Evolutionary conservation across 208 protist species (phyloP).

Genomic region (Wallacemonas sp.): DNA sequence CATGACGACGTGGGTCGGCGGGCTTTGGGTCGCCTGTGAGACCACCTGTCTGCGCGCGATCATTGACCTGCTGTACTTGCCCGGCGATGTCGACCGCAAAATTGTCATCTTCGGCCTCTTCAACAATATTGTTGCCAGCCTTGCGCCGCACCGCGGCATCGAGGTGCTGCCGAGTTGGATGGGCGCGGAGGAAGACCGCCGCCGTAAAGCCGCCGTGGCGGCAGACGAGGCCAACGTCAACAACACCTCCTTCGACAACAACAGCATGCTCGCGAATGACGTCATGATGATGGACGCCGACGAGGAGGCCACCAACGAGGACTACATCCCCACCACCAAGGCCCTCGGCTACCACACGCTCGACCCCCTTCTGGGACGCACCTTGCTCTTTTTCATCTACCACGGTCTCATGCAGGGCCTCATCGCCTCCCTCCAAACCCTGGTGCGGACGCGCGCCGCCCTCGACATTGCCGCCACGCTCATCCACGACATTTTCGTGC

Average conservation of each 20-base stretch:
- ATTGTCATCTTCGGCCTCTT: conserved; percentile 89
- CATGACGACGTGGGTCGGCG: conserved; percentile 77
- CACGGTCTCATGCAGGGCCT: conserved; percentile 87
- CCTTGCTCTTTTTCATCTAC: conserved; percentile 73
- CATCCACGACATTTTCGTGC: conserved; percentile 81
- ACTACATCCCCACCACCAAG: conserved; percentile 83
- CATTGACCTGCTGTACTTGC: conserved; percentile 84
- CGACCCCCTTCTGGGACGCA: conserved; percentile 73
- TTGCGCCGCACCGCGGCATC: conserved; percentile 85
- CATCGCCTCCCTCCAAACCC: conserved; percentile 61
- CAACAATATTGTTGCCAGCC: conserved; percentile 68
- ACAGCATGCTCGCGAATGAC: conserved; percentile 26
- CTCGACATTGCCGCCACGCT: conserved; percentile 60
- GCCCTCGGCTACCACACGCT: conserved; percentile 85
- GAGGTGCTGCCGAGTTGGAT: conserved; percentile 60
- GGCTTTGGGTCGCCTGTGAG: conserved; percentile 75
- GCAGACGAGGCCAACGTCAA: conserved; percentile 6
- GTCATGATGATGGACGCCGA: conserved; percentile 23
- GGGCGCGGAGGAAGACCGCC: conserved; percentile 66
- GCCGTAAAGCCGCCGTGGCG: conserved; percentile 28
- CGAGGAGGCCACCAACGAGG: conserved; percentile 26
- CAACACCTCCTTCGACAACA: conserved; percentile 20
- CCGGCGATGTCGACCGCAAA: conserved; percentile 78
- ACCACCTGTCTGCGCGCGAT: conserved; percentile 74
- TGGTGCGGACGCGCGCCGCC: conserved; percentile 46